Conservation (phyloP, 208 protist genomes). For the Wallacemonas rigidus region DNA sequence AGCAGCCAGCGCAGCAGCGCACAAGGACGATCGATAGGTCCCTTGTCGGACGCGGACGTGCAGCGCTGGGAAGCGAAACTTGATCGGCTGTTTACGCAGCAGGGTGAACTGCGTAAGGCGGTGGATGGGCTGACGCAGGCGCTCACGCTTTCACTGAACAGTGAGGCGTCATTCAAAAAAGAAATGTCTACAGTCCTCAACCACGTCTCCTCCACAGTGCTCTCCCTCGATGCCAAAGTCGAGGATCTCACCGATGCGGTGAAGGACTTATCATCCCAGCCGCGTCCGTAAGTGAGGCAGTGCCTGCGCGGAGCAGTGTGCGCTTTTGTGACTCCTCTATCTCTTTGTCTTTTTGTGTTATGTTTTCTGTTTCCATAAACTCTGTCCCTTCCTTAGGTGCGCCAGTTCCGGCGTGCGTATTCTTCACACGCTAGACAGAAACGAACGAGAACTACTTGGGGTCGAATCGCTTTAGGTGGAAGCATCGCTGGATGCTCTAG, state of each 20-base stretch:
- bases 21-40: not conserved
- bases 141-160: conserved; percentile 26
- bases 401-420: too few relatives aligned
- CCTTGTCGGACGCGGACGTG: conserved; percentile 11
- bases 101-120: conserved; percentile 35
- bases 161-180: conserved; percentile 40
- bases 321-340: not conserved
- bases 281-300: not conserved
- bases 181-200: conserved; percentile 77
- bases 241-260: conserved; percentile 57
- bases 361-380: not conserved
- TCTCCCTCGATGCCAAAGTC: conserved; percentile 73
- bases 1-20: too few relatives aligned
- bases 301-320: not conserved
- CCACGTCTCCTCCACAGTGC: conserved; percentile 67
- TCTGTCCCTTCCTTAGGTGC: too few relatives aligned
- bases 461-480: too few relatives aligned
- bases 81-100: conserved; percentile 41
- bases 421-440: too few relatives aligned
- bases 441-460: too few relatives aligned
- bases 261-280: conserved; percentile 8
- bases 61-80: conserved; percentile 40
- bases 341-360: conserved; percentile 5
- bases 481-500: too few relatives aligned
- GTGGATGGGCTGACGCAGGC: conserved; percentile 59